Conservation (phyloP, 208 protist genomes). For the Trypanosoma theileri region DNA sequence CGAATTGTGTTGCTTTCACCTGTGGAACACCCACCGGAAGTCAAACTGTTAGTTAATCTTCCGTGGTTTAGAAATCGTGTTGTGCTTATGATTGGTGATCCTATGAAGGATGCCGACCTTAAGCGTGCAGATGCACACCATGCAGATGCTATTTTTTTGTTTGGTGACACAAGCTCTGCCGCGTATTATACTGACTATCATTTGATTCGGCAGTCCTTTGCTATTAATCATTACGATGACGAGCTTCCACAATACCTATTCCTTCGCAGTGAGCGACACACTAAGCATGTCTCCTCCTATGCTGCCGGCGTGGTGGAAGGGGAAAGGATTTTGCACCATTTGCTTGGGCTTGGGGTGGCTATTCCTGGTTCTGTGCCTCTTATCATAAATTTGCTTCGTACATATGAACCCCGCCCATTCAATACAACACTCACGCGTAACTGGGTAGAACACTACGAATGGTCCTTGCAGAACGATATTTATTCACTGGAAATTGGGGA, state of each 20-base stretch:
- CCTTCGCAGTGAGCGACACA: slow-evolving; percentile 58
- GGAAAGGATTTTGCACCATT: slow-evolving; percentile 67
- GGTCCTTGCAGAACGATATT: slow-evolving; percentile 77
- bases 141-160: slow-evolving; percentile 83
- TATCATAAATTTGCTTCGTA: slow-evolving; percentile 78
- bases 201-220: slow-evolving; percentile 68
- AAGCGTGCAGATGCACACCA: slow-evolving; percentile 53
- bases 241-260: slow-evolving; percentile 77
- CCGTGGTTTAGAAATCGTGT: slow-evolving; percentile 77
- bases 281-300: slow-evolving; percentile 59
- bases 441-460: slow-evolving; percentile 85
- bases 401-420: slow-evolving; percentile 65
- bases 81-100: slow-evolving; percentile 69
- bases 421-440: slow-evolving; percentile 47
- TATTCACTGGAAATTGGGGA: slow-evolving; percentile 60
- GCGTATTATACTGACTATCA: slow-evolving; percentile 81
- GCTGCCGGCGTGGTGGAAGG: slow-evolving; percentile 71
- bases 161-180: slow-evolving; percentile 61
- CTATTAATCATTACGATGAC: slow-evolving; percentile 59
- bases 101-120: slow-evolving; percentile 48
- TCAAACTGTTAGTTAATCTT: slow-evolving; percentile 59
- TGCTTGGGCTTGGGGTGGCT: slow-evolving; percentile 70
- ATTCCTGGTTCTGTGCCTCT: slow-evolving; percentile 75
- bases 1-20: slow-evolving; percentile 68
- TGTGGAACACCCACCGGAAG: slow-evolving; percentile 52